phyloP scores from a whole-genome alignment of 495 filamentous ascomycete genomes.

The Aspergillus steynii region DNA sequence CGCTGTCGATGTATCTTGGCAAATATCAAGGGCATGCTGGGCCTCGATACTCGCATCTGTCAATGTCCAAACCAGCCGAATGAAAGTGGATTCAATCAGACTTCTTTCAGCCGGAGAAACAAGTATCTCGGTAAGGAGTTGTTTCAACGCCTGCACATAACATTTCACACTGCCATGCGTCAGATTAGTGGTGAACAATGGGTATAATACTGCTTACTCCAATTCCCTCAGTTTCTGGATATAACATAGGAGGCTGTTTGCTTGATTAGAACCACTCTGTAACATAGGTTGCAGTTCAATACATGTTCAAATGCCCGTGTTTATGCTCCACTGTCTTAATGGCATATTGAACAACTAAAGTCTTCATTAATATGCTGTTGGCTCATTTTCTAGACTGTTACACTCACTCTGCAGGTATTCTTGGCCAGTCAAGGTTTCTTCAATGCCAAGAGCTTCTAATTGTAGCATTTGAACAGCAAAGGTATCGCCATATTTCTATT shows the following conservation, averaged over 20 bases:
- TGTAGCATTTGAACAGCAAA: slow-evolving; percentile 67
- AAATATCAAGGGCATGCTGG: slow-evolving; percentile 22
- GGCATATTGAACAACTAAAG: background rate
- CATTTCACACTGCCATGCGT: slow-evolving; percentile 26
- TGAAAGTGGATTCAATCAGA: slow-evolving; percentile 64
- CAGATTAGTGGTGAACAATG: background rate
- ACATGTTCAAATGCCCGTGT: background rate
- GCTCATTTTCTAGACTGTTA: background rate
- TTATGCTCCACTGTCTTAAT: background rate
- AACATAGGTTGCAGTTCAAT: background rate
- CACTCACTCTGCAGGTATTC: slow-evolving; percentile 37
- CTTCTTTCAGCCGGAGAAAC: slow-evolving; percentile 40
- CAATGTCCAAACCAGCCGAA: slow-evolving; percentile 62
- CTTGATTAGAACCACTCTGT: slow-evolving; percentile 29
- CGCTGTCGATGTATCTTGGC: slow-evolving; percentile 40
- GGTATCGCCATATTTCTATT: slow-evolving; percentile 58
- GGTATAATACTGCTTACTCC: slow-evolving; percentile 12
- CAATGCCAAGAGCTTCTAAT: slow-evolving; percentile 59
- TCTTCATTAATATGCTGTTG: background rate
- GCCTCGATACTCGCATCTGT: slow-evolving; percentile 33
- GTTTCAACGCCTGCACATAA: slow-evolving; percentile 57
- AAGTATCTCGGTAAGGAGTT: slow-evolving; percentile 54
- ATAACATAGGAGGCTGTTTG: slow-evolving; percentile 61
- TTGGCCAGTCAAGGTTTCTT: slow-evolving; percentile 32
- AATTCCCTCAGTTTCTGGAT: slow-evolving; percentile 62